Conservation (phyloP, 306 rosid species). For the Malus asiatica region DNA sequence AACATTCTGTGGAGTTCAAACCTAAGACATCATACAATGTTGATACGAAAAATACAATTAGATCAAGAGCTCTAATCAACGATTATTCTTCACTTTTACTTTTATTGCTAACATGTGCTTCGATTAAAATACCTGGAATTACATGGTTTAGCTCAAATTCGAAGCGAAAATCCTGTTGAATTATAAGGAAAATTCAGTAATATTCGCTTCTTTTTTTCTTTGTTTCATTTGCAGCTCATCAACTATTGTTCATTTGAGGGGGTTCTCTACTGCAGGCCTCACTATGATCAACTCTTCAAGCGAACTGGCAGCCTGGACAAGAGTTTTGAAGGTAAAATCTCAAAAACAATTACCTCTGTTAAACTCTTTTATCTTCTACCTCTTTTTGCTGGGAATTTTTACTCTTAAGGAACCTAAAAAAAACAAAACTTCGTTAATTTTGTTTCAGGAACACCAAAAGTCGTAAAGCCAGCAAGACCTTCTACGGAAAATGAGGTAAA, state of each 20-base stretch:
- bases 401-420: background rate
- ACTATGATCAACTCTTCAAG: conserved; percentile 84
- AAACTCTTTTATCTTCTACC: background rate
- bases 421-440: background rate
- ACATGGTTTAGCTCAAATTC: conserved; percentile 10
- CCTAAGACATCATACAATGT: no score
- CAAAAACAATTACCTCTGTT: background rate
- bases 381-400: no score
- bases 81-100: no score
- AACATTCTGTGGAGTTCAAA: no score
- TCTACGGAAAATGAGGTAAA: conserved; percentile 35
- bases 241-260: conserved; percentile 76
- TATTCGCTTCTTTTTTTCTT: background rate
- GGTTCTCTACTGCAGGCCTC: conserved; percentile 87
- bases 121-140: no score
- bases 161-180: background rate
- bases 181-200: background rate
- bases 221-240: conserved; percentile 52
- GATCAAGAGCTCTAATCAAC: no score
- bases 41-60: no score
- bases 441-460: conserved; percentile 61
- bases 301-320: conserved; percentile 78
- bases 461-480: conserved; percentile 45
- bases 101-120: no score
- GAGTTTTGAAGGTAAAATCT: conserved; percentile 60